Evolutionary conservation across 345 rosid species (phyloP).

Genomic region (Syzygium grande): DNA sequence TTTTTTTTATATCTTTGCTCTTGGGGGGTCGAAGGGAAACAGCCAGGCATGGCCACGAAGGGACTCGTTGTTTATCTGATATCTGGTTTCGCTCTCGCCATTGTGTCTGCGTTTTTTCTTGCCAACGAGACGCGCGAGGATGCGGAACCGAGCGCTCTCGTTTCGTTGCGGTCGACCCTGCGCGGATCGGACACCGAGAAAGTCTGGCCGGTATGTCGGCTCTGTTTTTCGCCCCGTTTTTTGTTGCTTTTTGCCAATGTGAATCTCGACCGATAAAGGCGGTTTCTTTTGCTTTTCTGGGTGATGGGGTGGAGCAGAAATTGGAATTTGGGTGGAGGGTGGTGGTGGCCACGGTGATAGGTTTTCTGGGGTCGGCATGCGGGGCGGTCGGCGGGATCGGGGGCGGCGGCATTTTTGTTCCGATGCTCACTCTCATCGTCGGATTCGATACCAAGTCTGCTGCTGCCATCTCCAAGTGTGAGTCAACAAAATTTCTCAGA

Average conservation of each 20-base stretch:
- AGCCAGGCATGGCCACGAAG: slow-evolving; percentile 32
- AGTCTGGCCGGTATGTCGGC: slow-evolving; percentile 72
- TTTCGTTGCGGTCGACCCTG: slow-evolving; percentile 5
- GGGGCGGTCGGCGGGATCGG: slow-evolving; percentile 98
- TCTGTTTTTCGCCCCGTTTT: neutral
- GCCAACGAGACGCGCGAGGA: neutral
- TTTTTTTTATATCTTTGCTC: neutral
- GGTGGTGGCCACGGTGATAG: slow-evolving; percentile 63
- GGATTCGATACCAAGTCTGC: slow-evolving; percentile 95
- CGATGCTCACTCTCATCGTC: slow-evolving; percentile 85
- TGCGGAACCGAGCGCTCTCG: neutral
- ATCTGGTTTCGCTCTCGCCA: slow-evolving; percentile 52
- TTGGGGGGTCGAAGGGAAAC: neutral
- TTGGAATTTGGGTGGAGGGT: slow-evolving; percentile 67
- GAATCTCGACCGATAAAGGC: neutral
- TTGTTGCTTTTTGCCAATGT: neutral
- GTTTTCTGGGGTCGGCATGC: slow-evolving; percentile 85
- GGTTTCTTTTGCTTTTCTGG: neutral
- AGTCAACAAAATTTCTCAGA: neutral
- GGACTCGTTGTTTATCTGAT: slow-evolving; percentile 51
- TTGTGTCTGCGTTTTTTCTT: slow-evolving; percentile 39
- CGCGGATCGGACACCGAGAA: slow-evolving; percentile 8
- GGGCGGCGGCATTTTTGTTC: slow-evolving; percentile 95
- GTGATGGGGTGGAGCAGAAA: slow-evolving; percentile 20
- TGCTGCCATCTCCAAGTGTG: slow-evolving; percentile 96